Conservation (phyloP, 1,139 yeast genomes). For the Trichomonascaceae sp. region DNA sequence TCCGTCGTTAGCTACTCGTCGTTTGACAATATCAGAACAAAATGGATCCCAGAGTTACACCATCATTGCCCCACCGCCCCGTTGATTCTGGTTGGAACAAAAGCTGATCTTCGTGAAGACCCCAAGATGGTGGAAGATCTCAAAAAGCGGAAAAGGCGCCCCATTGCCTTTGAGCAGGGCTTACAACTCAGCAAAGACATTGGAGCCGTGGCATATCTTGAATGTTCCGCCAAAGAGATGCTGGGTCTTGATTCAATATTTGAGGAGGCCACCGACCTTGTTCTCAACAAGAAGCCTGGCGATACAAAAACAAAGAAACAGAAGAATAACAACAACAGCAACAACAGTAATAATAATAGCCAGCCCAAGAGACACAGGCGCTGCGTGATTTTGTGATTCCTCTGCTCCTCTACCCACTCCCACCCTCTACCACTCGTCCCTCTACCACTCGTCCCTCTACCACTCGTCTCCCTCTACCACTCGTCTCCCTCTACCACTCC, state of each 20-base stretch:
- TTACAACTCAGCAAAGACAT: slow-evolving; percentile 53
- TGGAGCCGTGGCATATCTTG: slow-evolving; percentile 61
- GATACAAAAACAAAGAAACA: too few species aligned
- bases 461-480: too few species aligned
- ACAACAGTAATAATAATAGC: too few species aligned
- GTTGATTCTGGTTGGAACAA: slow-evolving; percentile 73
- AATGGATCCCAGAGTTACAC: slow-evolving; percentile 80
- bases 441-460: too few species aligned
- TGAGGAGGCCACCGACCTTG: slow-evolving; percentile 66
- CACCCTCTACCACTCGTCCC: too few species aligned
- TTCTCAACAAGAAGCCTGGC: too few species aligned
- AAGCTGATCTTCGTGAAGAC: slow-evolving; percentile 74
- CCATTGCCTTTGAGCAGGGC: slow-evolving; percentile 54
- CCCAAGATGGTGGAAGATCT: slow-evolving; percentile 62
- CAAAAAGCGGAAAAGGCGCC: slow-evolving; percentile 46
- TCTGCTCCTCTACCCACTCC: too few species aligned
- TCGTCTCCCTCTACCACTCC: too few species aligned
- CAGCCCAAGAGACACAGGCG: too few species aligned
- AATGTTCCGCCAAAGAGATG: slow-evolving; percentile 91
- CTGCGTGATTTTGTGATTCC: too few species aligned
- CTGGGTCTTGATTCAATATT: slow-evolving; percentile 65
- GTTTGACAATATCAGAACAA: slow-evolving; percentile 53
- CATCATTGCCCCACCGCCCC: slow-evolving; percentile 80
- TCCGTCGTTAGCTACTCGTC: slow-evolving; percentile 75
- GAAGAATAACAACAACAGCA: too few species aligned